Evolutionary conservation across 768 basidiomycete species (phyloP).

Genomic region (Russula lepida): DNA sequence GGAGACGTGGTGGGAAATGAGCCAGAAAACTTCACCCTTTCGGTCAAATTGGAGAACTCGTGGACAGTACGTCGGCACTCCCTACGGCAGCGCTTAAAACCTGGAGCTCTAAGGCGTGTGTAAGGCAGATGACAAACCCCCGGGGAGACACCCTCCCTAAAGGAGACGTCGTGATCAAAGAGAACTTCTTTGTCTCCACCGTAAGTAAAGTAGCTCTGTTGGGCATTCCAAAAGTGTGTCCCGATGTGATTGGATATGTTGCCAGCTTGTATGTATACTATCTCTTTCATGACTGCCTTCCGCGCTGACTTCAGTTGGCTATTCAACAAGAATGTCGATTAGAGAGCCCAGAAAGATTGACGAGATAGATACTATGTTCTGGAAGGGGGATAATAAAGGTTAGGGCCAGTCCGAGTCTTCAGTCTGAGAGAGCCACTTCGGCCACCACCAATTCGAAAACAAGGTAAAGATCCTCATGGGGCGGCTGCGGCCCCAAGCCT

Average conservation of each 20-base stretch:
- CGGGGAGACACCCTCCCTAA: constrained; percentile 48
- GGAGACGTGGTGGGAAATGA: background rate
- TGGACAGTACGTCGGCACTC: constrained; percentile 48
- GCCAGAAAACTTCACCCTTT: constrained; percentile 40
- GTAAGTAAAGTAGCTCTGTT: constrained; percentile 58
- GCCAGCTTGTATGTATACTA: constrained; percentile 72
- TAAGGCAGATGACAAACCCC: constrained; percentile 33
- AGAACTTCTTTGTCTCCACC: constrained; percentile 28
- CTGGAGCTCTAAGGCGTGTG: constrained; percentile 8
- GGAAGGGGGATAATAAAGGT: background rate
- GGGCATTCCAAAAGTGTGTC: constrained; percentile 78
- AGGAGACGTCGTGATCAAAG: constrained; percentile 52
- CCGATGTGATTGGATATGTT: constrained; percentile 57
- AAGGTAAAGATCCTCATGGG: no score
- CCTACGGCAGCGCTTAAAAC: constrained; percentile 23
- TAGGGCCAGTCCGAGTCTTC: background rate
- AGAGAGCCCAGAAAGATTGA: background rate
- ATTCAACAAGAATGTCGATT: background rate
- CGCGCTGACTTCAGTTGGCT: background rate
- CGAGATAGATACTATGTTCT: background rate
- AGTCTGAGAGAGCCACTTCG: background rate
- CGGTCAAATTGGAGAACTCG: constrained; percentile 59
- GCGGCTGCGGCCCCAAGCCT: no score
- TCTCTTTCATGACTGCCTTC: constrained; percentile 52
- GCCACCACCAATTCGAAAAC: no score